Evolutionary conservation across 495 filamentous ascomycete genomes (phyloP), one percentile per base, ranked within the genome.

Genomic region (Cercophora newfieldiana): DNA sequence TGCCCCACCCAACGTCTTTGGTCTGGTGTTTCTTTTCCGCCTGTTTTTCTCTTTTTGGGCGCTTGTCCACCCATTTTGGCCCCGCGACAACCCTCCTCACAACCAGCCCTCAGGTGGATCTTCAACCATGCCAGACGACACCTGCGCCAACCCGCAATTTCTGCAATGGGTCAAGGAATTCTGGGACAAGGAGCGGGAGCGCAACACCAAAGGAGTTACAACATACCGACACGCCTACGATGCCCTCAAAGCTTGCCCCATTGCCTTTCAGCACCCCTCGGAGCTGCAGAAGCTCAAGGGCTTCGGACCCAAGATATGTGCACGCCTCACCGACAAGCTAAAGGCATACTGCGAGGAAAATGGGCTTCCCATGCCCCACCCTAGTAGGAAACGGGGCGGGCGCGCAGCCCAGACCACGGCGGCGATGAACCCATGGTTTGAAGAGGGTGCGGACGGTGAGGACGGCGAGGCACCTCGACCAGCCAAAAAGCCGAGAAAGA

Each of bases 161-260:
- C 81, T 94, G 54, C 76, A 78, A 62, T 96, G 90, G 87, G 85
- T 96, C 60, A 87, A 89, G 66, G 90, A 93, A 80, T 94, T 90
- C 90, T 83, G 88, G 49, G 90, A 93, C n/a, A 74, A 83, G 24
- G 92, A 90, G 0, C 82, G 85, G 51, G 87, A 92, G 67, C 85
- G 85, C 7, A 91, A 90, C 71, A 83, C 85, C 31, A 94, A 91
- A 71, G 89, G 89, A 49, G 80, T 87, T 18, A 86, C 82, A 53
- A 86, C 86, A 75, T 94, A 93, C 77, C 92, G 89, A 71, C 90
- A 89, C 63, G 92, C 92, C 0, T 93, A 93, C 70, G 86, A 91
- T 57, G 90, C 91, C 12, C 86, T 96, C 77, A 93, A 90, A 79
- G 84, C 85, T 25, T 95, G 91, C 66, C 92, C 92, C 0, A 75